Evolutionary conservation across 2,329 filamentous ascomycete genomes (phyloP), one percentile per base, ranked within the genome.

Genomic region (Tolypocladium album): DNA sequence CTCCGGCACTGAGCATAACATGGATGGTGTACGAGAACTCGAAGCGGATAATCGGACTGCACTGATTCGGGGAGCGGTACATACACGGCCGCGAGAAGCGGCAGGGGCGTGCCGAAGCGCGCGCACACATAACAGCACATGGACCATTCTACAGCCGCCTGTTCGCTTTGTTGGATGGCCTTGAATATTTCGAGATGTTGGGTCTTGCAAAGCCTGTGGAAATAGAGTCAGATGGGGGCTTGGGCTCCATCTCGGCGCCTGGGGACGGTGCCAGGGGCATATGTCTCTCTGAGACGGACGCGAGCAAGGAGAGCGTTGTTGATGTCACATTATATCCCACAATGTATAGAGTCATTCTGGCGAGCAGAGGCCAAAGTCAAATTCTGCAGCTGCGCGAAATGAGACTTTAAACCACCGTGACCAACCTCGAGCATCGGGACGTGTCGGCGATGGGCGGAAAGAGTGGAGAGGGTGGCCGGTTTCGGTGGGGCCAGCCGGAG

Each of bases 11-110:
- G 59, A 96, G 92, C 68, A 97, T 99, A 71, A 92, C 91, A 59
- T 96, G 94, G 80, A 85, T 96, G 68, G 89, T 94, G 62, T 96
- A 96, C 70, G 92, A 96, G 76, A 94, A 94, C 70, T 86, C 89
- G 59, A 96, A 96, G 79, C 84, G 81, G 67, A 71, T 89, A 40
- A 78, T 96, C 65, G 73, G 78, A 17, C 69, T 86, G 67, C 78
- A 80, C 64, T 73, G 62, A 65, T 24, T 15, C 34, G 20, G 50
- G 11, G 36, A 31, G 36, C 11, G 50, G 20, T 22, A 55, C 31
- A 38, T 22, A 36, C 31, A 13, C 5, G 50, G 20, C 31, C 50
- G 31, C 20, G 11, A 22, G 50, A 55, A 15, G 31, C 31, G 31
- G 47, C 31, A 36, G 31, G 31, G 20, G 13, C 20, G 5, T 17